Evolutionary conservation across 208 protist genomes (phyloP), one percentile per base, ranked within the genome.

Genomic region (Trypanosoma caninum): DNA sequence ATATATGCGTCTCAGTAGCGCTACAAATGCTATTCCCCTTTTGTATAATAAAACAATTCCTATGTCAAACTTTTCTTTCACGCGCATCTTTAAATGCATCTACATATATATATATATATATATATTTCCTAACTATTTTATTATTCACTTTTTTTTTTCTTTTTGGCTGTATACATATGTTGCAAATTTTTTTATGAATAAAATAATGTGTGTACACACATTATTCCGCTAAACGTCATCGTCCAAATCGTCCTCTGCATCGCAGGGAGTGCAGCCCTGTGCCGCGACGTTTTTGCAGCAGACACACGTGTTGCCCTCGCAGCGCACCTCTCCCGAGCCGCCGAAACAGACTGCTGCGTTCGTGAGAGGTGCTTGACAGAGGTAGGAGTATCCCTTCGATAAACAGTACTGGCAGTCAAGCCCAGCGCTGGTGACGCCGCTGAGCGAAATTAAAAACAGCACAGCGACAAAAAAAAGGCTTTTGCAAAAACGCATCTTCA

Each of bases 321-420:
- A 76, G 20, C 59, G 63, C 34, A 65, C 70, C 11, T 76, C 70
- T 18, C 70, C 70, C 13, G 70, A 53, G 35, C 59, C 59, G 31
- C 50, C 42, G 20, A 66, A 58, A 47, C 60, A 66, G 2, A 28
- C 33, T 13, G 40, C 59, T 57, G 54, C 58, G 37, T 74, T 70
- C 0, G 18, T 55, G 33, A 83, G 56, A 23, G 61, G 68, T 0
- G 50, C 62, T 13, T 61, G 28, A 48, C 80, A 87, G 10, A 82
- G 14, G 50, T 87, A 87, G 1, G 68, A 62, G 40, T 76, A 80
- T n/a, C 80, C 80, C 22, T 55, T 72, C 23, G 45, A 18, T 7
- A 48, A 40, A 54, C 80, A 87, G 54, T 68, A 70, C 16, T 37
- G 28, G 66, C 80, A 87, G 59, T 41, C 55, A 44, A 73, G n/a